These are phyloP conservation scores for Melanogaster broomeanus DNA, from an alignment of 768 basidiomycete species.

Conservation along the genomic window DNA sequence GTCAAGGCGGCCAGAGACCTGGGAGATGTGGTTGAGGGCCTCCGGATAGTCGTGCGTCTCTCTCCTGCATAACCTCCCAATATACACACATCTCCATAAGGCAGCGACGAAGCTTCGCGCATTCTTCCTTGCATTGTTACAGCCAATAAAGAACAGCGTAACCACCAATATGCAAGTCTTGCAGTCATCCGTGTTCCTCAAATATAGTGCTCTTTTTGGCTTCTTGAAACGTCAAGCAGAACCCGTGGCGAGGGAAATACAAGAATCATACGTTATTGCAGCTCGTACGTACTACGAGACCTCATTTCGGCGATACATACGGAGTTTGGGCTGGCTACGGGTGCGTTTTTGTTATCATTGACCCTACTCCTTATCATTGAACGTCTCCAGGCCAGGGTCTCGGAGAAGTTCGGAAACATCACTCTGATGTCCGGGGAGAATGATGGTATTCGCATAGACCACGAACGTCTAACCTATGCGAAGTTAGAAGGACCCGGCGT, in stretches of 20 bases:
- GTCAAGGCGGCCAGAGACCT: slow-evolving; percentile 88
- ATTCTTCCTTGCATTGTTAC: slow-evolving; percentile 83
- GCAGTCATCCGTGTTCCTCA: slow-evolving; percentile 83
- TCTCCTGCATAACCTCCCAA: background rate
- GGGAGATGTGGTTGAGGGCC: slow-evolving; percentile 79
- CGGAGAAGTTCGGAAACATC: slow-evolving; percentile 72
- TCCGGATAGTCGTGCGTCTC: slow-evolving; percentile 79
- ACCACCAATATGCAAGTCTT: slow-evolving; percentile 92
- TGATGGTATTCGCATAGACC: slow-evolving; percentile 42
- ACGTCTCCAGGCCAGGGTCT: slow-evolving; percentile 54
- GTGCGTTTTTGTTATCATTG: slow-evolving; percentile 36
- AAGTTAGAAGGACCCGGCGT: slow-evolving; percentile 81
- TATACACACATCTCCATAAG: slow-evolving; percentile 41
- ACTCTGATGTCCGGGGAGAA: slow-evolving; percentile 45
- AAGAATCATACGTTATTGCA: slow-evolving; percentile 80
- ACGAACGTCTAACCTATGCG: slow-evolving; percentile 62
- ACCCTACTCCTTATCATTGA: background rate
- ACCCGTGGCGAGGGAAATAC: slow-evolving; percentile 82
- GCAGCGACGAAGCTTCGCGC: slow-evolving; percentile 86
- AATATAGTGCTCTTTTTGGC: slow-evolving; percentile 77
- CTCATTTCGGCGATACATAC: slow-evolving; percentile 85
- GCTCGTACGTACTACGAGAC: slow-evolving; percentile 95
- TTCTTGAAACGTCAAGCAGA: slow-evolving; percentile 86
- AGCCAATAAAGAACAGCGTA: slow-evolving; percentile 79
- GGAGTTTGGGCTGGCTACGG: slow-evolving; percentile 80